Evolutionary conservation across 2,329 filamentous ascomycete species (phyloP).

Genomic region (Talaromyces verruculosus): DNA sequence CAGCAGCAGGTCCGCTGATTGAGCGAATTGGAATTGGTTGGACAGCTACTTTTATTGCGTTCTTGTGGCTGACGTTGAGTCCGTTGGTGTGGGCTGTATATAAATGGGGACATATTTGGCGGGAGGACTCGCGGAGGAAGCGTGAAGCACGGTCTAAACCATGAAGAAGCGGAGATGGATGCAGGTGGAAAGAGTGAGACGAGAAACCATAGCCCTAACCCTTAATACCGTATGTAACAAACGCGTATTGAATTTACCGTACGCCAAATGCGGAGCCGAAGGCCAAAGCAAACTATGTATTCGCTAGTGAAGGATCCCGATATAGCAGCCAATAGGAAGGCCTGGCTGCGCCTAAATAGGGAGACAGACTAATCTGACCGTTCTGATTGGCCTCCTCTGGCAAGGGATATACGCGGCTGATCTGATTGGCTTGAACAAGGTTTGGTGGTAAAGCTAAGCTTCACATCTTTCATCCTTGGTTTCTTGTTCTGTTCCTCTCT

Average conservation of each 20-base stretch:
- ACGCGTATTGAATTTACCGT: not conserved
- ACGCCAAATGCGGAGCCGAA: not conserved
- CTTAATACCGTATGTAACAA: not conserved
- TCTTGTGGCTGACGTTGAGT: conserved; percentile 27
- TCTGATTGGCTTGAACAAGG: not conserved
- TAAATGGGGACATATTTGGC: conserved; percentile 23
- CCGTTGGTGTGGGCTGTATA: conserved; percentile 27
- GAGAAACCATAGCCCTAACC: not conserved
- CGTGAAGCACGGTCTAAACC: not conserved
- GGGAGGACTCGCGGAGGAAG: conserved; percentile 9
- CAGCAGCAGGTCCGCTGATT: conserved; percentile 26
- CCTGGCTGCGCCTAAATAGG: not conserved
- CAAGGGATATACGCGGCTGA: not conserved
- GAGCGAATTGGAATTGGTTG: conserved; percentile 30
- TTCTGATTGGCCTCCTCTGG: not conserved
- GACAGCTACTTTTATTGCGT: conserved; percentile 28
- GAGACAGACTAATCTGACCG: not conserved
- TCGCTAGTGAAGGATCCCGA: not conserved
- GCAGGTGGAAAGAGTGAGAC: not conserved
- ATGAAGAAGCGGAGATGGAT: not conserved
- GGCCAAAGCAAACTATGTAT: conserved; percentile 4
- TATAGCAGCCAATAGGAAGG: not conserved
- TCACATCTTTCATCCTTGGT: not conserved
- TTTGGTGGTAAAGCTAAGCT: not conserved
- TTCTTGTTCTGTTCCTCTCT: not conserved